phyloP scores from a whole-genome alignment of 1,284 basidiomycete species.

The Ceratobasidium sp. region DNA sequence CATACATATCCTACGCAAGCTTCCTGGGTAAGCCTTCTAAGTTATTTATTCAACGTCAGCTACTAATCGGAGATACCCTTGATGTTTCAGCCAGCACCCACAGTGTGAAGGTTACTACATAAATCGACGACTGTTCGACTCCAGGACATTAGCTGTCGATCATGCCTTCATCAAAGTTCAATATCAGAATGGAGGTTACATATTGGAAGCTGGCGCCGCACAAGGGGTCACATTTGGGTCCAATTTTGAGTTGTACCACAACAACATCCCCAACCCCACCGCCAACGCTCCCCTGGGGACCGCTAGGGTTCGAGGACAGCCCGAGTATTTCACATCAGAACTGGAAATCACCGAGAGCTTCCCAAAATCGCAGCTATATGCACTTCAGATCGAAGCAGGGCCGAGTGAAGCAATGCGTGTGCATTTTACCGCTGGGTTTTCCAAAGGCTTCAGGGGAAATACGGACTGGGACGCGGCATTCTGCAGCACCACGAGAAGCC shows the following conservation, averaged over 20 bases:
- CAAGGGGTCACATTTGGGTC: conserved; percentile 70
- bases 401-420: not conserved
- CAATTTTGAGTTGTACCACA: conserved; percentile 67
- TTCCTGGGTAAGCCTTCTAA: conserved; percentile 43
- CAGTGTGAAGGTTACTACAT: conserved; percentile 62
- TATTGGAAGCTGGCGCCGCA: conserved; percentile 64
- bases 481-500: not conserved
- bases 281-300: not conserved
- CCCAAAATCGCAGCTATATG: not conserved
- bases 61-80: too few species aligned
- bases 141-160: conserved; percentile 64
- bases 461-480: not conserved
- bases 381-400: not conserved
- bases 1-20: conserved; percentile 51
- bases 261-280: conserved; percentile 58
- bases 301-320: not conserved
- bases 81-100: conserved; percentile 53
- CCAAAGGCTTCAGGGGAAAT: not conserved
- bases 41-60: not conserved
- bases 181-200: conserved; percentile 47
- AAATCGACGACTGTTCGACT: conserved; percentile 64
- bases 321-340: not conserved
- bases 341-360: not conserved
- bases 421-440: not conserved
- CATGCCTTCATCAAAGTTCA: conserved; percentile 60